Percentiles rank a stretch among this genome's conserved stretches.
Evolutionary conservation across 768 basidiomycete species (phyloP).

Genomic region (Pluteus cervinus): DNA sequence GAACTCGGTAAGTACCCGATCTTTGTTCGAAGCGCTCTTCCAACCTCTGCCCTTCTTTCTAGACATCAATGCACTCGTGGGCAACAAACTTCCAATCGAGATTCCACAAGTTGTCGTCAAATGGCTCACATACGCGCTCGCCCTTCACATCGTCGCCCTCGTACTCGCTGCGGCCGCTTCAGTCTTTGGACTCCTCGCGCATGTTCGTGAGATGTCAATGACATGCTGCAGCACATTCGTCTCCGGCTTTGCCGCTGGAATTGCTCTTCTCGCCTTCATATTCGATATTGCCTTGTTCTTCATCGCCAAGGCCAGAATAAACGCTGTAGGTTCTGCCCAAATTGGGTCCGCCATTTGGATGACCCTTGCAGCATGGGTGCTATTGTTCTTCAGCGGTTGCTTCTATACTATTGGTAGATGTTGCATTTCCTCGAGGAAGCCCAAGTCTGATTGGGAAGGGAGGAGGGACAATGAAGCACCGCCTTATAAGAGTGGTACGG

Average conservation of each 20-base stretch:
- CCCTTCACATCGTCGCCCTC: slow-evolving; percentile 88
- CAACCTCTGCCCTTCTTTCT: slow-evolving; percentile 6
- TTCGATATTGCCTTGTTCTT: slow-evolving; percentile 93
- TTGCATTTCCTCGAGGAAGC: slow-evolving; percentile 54
- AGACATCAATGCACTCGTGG: slow-evolving; percentile 84
- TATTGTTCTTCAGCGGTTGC: slow-evolving; percentile 88
- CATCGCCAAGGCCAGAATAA: slow-evolving; percentile 81
- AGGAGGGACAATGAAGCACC: too few species aligned
- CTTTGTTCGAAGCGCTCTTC: slow-evolving; percentile 2
- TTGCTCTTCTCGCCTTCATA: slow-evolving; percentile 83
- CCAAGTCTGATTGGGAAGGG: slow-evolving; percentile 9
- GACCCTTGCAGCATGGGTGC: slow-evolving; percentile 77
- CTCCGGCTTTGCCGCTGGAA: slow-evolving; percentile 71
- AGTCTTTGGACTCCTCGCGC: slow-evolving; percentile 82
- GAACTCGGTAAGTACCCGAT: slow-evolving; percentile 59
- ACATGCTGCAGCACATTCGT: slow-evolving; percentile 75
- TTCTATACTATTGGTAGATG: slow-evolving; percentile 82
- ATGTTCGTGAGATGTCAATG: slow-evolving; percentile 84
- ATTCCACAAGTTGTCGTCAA: slow-evolving; percentile 84
- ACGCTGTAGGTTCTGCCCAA: slow-evolving; percentile 66
- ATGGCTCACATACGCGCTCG: slow-evolving; percentile 92
- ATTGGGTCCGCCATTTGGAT: slow-evolving; percentile 93
- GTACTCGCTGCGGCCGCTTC: slow-evolving; percentile 63
- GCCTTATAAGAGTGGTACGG: slow-evolving; percentile 32
- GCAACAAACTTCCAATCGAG: slow-evolving; percentile 54